phyloP scores from a whole-genome alignment of 495 filamentous ascomycete genomes.

The Neurospora sp. region DNA sequence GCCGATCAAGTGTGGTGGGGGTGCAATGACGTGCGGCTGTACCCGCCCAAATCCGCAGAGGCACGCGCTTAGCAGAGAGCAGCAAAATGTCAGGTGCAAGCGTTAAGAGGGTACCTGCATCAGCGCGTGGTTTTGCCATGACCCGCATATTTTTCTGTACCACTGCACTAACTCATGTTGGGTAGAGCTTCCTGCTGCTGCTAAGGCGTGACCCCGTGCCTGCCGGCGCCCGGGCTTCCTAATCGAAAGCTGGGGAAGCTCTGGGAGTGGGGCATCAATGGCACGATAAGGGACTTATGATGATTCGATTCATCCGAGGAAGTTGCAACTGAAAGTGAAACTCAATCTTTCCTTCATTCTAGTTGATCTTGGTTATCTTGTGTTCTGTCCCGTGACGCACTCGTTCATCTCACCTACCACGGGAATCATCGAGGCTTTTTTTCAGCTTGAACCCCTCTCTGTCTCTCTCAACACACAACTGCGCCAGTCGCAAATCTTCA shows the following conservation, averaged over 20 bases:
- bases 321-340: background rate
- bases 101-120: background rate
- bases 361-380: background rate
- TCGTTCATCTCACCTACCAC: background rate
- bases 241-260: background rate
- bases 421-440: too few relatives aligned
- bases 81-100: background rate
- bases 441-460: background rate
- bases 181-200: background rate
- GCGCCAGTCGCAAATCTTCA: background rate
- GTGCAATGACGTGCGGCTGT: conserved; percentile 3
- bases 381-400: background rate
- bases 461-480: background rate
- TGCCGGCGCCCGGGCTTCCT: background rate
- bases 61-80: background rate
- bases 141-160: accelerated
- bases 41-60: background rate
- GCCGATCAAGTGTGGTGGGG: conserved; percentile 4
- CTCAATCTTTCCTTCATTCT: background rate
- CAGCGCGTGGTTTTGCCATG: accelerated
- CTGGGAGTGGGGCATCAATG: background rate
- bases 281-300: background rate
- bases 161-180: background rate
- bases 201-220: background rate
- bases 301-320: background rate